Evolutionary conservation across 441 rosid species (phyloP), one percentile per base, ranked within the genome.

Genomic region (Erodium trifolium): DNA sequence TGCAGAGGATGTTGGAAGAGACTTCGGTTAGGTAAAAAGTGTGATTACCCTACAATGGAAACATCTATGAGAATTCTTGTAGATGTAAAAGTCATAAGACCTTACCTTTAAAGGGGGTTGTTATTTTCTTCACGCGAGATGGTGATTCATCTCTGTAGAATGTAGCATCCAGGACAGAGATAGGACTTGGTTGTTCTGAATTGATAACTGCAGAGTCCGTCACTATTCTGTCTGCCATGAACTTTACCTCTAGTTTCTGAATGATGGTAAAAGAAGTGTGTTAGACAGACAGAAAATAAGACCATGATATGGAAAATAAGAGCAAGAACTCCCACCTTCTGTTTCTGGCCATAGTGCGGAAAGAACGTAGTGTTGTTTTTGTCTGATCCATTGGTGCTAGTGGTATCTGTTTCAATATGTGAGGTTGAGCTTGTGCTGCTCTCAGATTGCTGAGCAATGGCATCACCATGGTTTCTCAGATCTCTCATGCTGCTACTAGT

Each of bases 121-220:
- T 80, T 78, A 77, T 85, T 82, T 84, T 89, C 79, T 85, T 87
- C 76, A 88, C 85, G 2, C 97, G 97, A 27, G 94, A 90, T 74
- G 91, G 96, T 69, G 84, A 79, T 67, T 92, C 99, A 66, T 92
- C 98, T 69, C 78, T 76, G 10, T 81, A 86, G 75, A 86, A 84
- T 74, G 89, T 68, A 73, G 90, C 84, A 80, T 92, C 96, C 19
- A 95, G 97, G 71, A 95, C 92, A 49, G 99, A 90, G 72, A 95
- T 85, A 1, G 98, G 99, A 70, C 99, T 94, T 8, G 98, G 98
- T 71, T 94, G 98, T 76, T 94, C 93, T 55, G 79, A 79, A 34
- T 88, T 72, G 69, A 78, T 69, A 72, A 60, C 74, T 60, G 74
- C 78, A 68, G 76, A 83, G 78, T 85, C 79, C 69, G 73, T 65